Conservation (phyloP, 441 rosid species). For the Melastoma candidum region DNA sequence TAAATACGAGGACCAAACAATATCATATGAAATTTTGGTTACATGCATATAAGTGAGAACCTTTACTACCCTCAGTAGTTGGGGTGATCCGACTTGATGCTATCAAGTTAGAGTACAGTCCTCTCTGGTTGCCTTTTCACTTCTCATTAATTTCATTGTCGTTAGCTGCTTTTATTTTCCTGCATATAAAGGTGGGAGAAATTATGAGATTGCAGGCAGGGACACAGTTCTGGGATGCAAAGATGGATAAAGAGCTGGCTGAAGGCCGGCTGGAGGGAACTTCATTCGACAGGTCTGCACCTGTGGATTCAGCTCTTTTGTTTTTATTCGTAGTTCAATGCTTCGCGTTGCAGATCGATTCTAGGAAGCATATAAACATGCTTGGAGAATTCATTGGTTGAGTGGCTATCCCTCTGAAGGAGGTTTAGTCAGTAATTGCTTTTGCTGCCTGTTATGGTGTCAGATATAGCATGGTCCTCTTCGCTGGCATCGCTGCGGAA, state of each 20-base stretch:
- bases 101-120: too few relatives aligned
- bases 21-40: neutral
- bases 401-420: too few relatives aligned
- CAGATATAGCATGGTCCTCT: conserved; percentile 94
- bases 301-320: conserved; percentile 1
- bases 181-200: too few relatives aligned
- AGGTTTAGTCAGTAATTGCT: too few relatives aligned
- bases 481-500: conserved; percentile 96
- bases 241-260: conserved; percentile 75
- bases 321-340: neutral
- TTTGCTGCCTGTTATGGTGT: neutral
- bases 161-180: too few relatives aligned
- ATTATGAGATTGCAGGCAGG: conserved; percentile 50
- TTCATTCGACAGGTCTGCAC: conserved; percentile 66
- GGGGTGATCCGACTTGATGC: too few relatives aligned
- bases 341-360: too few relatives aligned
- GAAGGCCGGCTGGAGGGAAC: conserved; percentile 69
- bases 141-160: neutral
- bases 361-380: too few relatives aligned
- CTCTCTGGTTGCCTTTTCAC: too few relatives aligned
- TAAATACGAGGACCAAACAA: neutral
- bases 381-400: too few relatives aligned
- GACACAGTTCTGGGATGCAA: conserved; percentile 95
- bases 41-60: too few relatives aligned
- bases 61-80: too few relatives aligned